Base-by-base conservation (phyloP, 208 protist genomes). In the Naegleria gruberi region DNA sequence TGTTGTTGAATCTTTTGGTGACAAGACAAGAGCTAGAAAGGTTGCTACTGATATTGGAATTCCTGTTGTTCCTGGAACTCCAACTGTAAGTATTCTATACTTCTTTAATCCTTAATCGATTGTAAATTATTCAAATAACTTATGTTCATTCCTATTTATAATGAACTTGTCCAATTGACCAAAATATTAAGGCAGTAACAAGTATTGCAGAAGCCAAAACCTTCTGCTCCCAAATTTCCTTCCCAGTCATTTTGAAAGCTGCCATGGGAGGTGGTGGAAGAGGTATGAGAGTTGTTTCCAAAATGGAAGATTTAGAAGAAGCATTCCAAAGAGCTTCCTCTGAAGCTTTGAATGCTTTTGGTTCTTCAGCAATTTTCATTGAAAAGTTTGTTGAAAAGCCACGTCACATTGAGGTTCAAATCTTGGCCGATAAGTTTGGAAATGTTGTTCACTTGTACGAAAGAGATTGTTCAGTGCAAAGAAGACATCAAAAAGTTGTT, bases 161-260 rank as follows among this genome's bases (percentile, higher is more conserved):
- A n/a, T n/a, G n/a, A n/a, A n/a, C n/a, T n/a, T n/a, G n/a, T n/a
- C n/a, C n/a, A 55, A 55, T 55, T 55, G 46, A 55, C 46, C 5
- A 55, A 55, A 55, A 5, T 55, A 15, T 1, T 23, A 30, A 65
- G 51, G 51, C 65, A 8, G 30, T 77, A 0, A 77, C 65, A 77
- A 37, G 30, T 26, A 77, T 77, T 77, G 7, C 26, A 5, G 65
- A 77, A 77, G 65, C 65, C 8, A 77, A 77, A 37, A 77, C 1
- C 7, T 77, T 77, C 30, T 77, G 65, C 34, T 7, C 30, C 0
- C 26, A 92, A 0, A 91, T 95, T 87, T 95, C 96, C 47, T 99
- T 96, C 92, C 98, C 98, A 10, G 94, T 99, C 0, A 95, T 99
- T 89, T 97, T 99, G 92, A 99, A 99, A 94, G 98, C 98, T 0